Conservation (phyloP, 2,329 filamentous ascomycete species). For the Hypomyces perniciosus region DNA sequence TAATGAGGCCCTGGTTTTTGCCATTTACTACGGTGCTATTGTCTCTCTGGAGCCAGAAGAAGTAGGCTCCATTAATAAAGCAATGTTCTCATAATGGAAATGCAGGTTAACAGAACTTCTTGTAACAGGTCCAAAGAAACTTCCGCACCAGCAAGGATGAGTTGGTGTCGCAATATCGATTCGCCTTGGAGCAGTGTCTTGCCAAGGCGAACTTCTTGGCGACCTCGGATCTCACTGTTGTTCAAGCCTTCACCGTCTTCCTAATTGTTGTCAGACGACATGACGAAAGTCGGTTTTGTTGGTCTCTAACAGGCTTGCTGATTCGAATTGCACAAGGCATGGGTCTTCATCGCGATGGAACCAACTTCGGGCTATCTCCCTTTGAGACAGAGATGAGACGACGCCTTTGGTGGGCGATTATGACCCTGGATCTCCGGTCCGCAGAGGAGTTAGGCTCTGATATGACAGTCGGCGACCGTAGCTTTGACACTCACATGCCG, state of each 20-base stretch:
- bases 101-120: not conserved
- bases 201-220: constrained; percentile 53
- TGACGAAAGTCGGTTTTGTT: constrained; percentile 49
- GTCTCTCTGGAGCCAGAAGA: constrained; percentile 56
- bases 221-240: constrained; percentile 48
- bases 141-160: constrained; percentile 39
- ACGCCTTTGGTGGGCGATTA: constrained; percentile 56
- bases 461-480: constrained; percentile 34
- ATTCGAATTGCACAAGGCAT: constrained; percentile 55
- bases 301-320: constrained; percentile 53
- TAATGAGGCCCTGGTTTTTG: constrained; percentile 58
- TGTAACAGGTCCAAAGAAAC: constrained; percentile 27
- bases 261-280: constrained; percentile 42
- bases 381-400: constrained; percentile 57
- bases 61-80: constrained; percentile 29
- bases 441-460: constrained; percentile 49
- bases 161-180: constrained; percentile 42
- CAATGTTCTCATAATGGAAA: not conserved
- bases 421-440: constrained; percentile 49
- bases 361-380: constrained; percentile 44
- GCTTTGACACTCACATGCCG: constrained; percentile 44
- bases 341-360: constrained; percentile 53
- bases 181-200: constrained; percentile 51
- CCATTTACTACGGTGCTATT: constrained; percentile 54
- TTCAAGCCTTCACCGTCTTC: constrained; percentile 55